phyloP scores from a whole-genome alignment of 148 eudicot genomes.

The Rhododendron ferrugineum region DNA sequence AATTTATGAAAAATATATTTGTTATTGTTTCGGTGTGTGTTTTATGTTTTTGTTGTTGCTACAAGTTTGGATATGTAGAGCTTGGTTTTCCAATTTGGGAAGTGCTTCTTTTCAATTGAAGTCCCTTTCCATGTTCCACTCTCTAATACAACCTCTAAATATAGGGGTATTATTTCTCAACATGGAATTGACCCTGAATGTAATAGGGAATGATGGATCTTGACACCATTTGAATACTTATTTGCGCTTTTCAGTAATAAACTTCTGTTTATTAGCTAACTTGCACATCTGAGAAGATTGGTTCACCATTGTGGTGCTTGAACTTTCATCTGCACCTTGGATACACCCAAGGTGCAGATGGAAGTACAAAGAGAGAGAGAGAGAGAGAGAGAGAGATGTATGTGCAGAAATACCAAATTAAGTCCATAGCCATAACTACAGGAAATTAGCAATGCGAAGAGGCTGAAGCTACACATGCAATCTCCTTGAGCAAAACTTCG shows the following conservation, averaged over 20 bases:
- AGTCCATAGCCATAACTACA: neutral
- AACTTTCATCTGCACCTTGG: neutral
- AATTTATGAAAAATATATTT: neutral
- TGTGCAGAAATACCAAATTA: neutral
- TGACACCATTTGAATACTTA: neutral
- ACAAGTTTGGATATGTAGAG: neutral
- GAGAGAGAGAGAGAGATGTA: neutral
- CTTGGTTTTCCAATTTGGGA: neutral
- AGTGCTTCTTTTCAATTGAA: neutral
- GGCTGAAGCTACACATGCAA: neutral
- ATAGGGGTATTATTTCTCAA: neutral
- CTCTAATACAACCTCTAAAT: neutral
- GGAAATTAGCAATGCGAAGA: neutral
- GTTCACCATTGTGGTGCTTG: neutral
- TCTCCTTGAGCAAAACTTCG: neutral
- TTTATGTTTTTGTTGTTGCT: neutral
- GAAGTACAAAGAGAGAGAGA: neutral
- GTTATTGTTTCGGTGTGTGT: neutral
- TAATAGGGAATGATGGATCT: neutral
- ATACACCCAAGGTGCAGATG: neutral
- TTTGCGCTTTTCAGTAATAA: neutral
- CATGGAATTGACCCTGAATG: neutral
- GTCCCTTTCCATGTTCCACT: too few relatives aligned
- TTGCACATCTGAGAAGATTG: neutral
- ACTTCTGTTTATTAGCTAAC: neutral